These are phyloP conservation scores for Backusella liffmaniae DNA, from an alignment of 192 early-diverging fungal genomes.

Conservation along the genomic window DNA sequence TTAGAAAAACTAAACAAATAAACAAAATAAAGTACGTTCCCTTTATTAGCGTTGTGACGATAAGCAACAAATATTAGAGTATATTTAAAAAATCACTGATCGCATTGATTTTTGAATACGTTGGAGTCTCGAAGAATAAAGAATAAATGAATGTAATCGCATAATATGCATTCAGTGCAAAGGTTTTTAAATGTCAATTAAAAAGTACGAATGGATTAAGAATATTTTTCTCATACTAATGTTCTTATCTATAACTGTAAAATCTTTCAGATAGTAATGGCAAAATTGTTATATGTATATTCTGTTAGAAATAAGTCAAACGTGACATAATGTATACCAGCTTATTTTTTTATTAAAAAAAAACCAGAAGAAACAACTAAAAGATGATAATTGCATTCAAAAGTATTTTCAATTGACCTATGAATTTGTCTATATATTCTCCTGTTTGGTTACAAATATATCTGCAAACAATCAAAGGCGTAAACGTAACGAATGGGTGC, in stretches of 20 bases:
- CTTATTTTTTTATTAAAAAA: not conserved
- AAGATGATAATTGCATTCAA: not conserved
- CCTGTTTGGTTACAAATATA: constrained; percentile 1
- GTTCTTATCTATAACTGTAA: not conserved
- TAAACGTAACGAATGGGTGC: not conserved
- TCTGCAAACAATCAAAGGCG: not conserved
- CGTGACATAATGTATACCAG: not conserved
- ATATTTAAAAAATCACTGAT: not conserved
- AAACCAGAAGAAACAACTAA: not conserved
- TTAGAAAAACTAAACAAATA: not conserved
- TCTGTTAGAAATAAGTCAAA: not conserved
- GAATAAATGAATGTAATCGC: not conserved
- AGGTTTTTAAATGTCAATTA: not conserved
- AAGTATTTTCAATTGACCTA: not conserved
- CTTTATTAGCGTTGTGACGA: not conserved
- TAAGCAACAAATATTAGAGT: not conserved
- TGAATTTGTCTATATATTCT: not conserved
- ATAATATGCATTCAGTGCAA: not conserved
- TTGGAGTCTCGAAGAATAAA: not conserved
- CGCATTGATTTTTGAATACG: not conserved
- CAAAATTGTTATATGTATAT: not conserved
- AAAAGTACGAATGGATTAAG: not conserved
- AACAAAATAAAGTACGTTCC: not conserved
- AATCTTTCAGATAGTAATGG: not conserved
- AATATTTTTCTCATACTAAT: not conserved